These are phyloP conservation scores for Globisporangium heterothallicum DNA, from an alignment of 352 stramenopile species.

Conservation along the genomic window DNA sequence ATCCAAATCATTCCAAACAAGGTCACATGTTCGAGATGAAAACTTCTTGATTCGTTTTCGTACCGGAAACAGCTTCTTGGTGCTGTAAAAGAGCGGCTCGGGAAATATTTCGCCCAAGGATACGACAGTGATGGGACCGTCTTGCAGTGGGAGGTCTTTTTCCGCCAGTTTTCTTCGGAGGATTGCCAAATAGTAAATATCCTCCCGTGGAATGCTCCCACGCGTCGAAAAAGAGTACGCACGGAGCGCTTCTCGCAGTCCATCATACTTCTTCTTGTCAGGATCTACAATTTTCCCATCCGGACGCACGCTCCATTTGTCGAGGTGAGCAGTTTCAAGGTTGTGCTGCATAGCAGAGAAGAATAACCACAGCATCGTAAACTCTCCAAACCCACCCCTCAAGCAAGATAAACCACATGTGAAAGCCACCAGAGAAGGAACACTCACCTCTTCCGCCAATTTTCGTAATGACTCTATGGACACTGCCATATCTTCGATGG, in stretches of 20 bases:
- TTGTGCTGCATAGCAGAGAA: slow-evolving; percentile 24
- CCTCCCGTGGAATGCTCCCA: slow-evolving; percentile 46
- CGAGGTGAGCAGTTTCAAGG: slow-evolving; percentile 28
- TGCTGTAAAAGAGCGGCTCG: slow-evolving; percentile 64
- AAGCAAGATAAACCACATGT: background rate
- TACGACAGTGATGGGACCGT: slow-evolving; percentile 62
- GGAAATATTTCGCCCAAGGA: slow-evolving; percentile 43
- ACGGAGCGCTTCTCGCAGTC: slow-evolving; percentile 44
- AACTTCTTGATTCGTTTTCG: background rate
- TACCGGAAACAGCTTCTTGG: slow-evolving; percentile 76
- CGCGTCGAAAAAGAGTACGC: slow-evolving; percentile 24
- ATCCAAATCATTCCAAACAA: too few species aligned
- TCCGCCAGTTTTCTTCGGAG: slow-evolving; percentile 52
- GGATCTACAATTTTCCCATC: slow-evolving; percentile 41
- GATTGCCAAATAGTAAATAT: slow-evolving; percentile 72
- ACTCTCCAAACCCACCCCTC: too few species aligned
- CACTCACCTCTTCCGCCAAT: background rate
- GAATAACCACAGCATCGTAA: background rate
- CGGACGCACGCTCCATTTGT: slow-evolving; percentile 28
- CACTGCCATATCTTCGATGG: background rate
- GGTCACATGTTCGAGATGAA: background rate
- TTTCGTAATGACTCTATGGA: background rate
- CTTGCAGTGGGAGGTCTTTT: slow-evolving; percentile 42
- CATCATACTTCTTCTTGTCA: slow-evolving; percentile 38
- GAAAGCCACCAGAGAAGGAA: background rate